phyloP scores from a whole-genome alignment of 23 red algal species.

The Chondrus crispus region DNA sequence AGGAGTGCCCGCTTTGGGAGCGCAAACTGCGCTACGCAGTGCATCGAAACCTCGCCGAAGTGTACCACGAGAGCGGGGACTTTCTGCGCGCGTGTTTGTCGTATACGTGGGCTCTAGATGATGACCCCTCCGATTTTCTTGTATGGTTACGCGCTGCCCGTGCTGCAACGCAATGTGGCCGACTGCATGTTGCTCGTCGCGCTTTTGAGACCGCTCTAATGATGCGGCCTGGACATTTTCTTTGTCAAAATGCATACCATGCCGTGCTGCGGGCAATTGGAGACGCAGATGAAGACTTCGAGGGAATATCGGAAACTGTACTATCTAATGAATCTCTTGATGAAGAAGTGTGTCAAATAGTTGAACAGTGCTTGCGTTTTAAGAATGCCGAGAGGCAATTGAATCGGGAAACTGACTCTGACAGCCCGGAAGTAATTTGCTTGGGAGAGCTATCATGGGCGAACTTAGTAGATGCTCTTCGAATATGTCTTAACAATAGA shows the following conservation, averaged over 20 bases:
- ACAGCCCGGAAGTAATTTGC: background rate
- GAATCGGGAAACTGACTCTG: background rate
- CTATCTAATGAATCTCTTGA: background rate
- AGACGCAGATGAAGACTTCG: slow-evolving; percentile 58
- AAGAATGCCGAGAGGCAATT: background rate
- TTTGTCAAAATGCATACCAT: background rate
- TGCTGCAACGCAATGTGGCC: slow-evolving; percentile 18
- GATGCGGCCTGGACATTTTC: slow-evolving; percentile 45
- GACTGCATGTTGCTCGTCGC: slow-evolving; percentile 42
- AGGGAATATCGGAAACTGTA: too few species aligned
- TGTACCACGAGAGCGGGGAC: background rate
- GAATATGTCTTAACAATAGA: slow-evolving; percentile 25
- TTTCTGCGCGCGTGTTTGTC: background rate
- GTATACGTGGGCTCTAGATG: slow-evolving; percentile 47
- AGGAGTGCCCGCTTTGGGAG: slow-evolving; percentile 29
- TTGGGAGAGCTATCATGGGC: slow-evolving; percentile 49
- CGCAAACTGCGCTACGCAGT: slow-evolving; percentile 53
- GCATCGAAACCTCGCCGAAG: slow-evolving; percentile 56
- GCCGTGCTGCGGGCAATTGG: slow-evolving; percentile 43
- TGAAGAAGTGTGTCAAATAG: background rate
- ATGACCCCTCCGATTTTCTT: slow-evolving; percentile 47
- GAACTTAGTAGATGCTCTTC: slow-evolving; percentile 22
- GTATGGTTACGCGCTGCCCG: slow-evolving; percentile 29
- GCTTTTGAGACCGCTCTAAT: slow-evolving; percentile 37
- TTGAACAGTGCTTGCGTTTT: background rate